phyloP scores from a whole-genome alignment of 2,329 filamentous ascomycete genomes.

The Grosmannia penicillata region DNA sequence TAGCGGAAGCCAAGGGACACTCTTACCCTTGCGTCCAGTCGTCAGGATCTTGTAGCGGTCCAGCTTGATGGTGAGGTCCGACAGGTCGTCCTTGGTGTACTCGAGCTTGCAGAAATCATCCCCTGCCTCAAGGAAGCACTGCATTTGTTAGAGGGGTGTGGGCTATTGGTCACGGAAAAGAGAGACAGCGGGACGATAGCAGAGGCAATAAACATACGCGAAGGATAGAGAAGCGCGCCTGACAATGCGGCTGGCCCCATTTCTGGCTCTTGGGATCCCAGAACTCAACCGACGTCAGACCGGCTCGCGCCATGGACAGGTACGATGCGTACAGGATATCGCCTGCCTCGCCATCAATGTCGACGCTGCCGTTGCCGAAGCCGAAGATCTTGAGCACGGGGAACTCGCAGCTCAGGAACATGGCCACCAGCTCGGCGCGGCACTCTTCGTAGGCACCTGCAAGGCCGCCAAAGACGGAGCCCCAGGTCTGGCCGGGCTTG shows the following conservation, averaged over 20 bases:
- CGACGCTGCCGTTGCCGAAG: conserved; percentile 60
- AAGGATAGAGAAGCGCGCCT: conserved; percentile 80
- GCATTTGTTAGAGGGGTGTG: neutral
- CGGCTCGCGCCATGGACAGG: conserved; percentile 87
- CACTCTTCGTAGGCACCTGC: conserved; percentile 90
- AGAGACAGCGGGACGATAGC: conserved; percentile 1
- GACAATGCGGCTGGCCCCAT: conserved; percentile 88
- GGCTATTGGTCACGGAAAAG: neutral
- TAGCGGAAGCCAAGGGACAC: too few relatives aligned
- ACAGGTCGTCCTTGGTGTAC: conserved; percentile 57
- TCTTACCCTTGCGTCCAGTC: conserved; percentile 54
- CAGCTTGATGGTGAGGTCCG: conserved; percentile 67
- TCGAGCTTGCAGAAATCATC: conserved; percentile 74
- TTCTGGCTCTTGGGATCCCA: conserved; percentile 86
- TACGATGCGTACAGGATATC: conserved; percentile 82
- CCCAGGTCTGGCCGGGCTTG: conserved; percentile 91
- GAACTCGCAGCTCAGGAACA: conserved; percentile 83
- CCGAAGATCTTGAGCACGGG: conserved; percentile 81
- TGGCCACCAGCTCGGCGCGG: conserved; percentile 83
- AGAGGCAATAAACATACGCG: conserved; percentile 20
- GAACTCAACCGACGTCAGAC: conserved; percentile 75
- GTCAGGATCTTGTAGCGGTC: conserved; percentile 79
- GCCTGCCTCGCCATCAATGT: conserved; percentile 65
- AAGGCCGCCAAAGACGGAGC: conserved; percentile 75
- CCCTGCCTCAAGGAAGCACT: conserved; percentile 73